Percentiles rank a stretch among this genome's conserved stretches.
Evolutionary conservation across 345 rosid species (phyloP).

Genomic region (Salix udensis): DNA sequence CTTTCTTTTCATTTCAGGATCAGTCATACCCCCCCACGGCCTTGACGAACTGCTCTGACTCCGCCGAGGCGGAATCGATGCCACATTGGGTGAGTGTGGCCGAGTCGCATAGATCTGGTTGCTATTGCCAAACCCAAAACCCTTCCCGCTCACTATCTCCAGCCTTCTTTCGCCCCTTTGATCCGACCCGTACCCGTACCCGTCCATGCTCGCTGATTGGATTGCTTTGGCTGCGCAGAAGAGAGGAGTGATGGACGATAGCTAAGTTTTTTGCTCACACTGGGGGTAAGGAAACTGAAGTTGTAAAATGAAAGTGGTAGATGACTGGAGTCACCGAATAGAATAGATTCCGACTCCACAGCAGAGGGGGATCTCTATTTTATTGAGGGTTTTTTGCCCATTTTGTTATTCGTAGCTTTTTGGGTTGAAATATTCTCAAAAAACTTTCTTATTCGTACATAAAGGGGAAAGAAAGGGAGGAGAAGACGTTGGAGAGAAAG

Average conservation of each 20-base stretch:
- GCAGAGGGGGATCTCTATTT: too few species aligned
- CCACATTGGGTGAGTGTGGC: conserved; percentile 25
- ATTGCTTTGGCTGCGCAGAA: not conserved
- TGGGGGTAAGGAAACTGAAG: too few species aligned
- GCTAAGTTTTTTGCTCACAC: conserved; percentile 9
- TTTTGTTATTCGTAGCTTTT: too few species aligned
- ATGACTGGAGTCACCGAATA: too few species aligned
- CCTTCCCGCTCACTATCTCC: conserved; percentile 56
- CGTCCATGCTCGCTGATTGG: conserved; percentile 20
- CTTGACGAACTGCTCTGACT: conserved; percentile 17
- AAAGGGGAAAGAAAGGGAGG: too few species aligned
- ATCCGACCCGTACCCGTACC: conserved; percentile 36
- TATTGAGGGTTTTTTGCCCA: too few species aligned
- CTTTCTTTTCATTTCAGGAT: conserved; percentile 53
- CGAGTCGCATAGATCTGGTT: conserved; percentile 37
- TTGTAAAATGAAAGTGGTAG: too few species aligned
- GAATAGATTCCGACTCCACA: too few species aligned
- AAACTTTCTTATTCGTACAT: too few species aligned
- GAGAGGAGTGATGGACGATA: not conserved
- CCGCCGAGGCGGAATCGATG: conserved; percentile 26
- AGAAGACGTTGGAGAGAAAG: too few species aligned
- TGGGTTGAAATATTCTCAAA: too few species aligned
- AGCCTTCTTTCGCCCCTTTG: conserved; percentile 34
- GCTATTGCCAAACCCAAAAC: conserved; percentile 15
- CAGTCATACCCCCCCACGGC: conserved; percentile 43